These are phyloP conservation scores for Candolleomyces eurysporus DNA, from an alignment of 768 basidiomycete genomes.

Conservation along the genomic window DNA sequence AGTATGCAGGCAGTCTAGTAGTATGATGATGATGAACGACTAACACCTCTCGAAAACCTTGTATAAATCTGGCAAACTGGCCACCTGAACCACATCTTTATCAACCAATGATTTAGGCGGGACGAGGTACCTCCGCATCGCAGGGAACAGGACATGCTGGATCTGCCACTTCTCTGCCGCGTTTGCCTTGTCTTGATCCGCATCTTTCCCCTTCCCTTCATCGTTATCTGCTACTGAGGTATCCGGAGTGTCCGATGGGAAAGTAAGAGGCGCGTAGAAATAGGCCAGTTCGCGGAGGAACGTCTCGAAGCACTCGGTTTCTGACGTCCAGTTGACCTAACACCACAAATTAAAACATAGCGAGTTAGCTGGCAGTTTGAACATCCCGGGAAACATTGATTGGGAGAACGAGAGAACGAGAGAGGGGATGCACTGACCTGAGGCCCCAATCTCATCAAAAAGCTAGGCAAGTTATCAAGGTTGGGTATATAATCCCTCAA, in stretches of 20 bases:
- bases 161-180: slow-evolving; percentile 81
- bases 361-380: not conserved
- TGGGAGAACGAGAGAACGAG: not conserved
- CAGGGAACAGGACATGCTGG: slow-evolving; percentile 87
- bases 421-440: slow-evolving; percentile 48
- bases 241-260: slow-evolving; percentile 20
- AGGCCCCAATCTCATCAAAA: slow-evolving; percentile 90
- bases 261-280: slow-evolving; percentile 76
- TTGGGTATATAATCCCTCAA: slow-evolving; percentile 88
- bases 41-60: slow-evolving; percentile 93
- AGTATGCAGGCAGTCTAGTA: too few species aligned
- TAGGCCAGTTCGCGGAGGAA: slow-evolving; percentile 89
- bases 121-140: slow-evolving; percentile 72
- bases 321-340: slow-evolving; percentile 87
- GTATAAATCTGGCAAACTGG: slow-evolving; percentile 88
- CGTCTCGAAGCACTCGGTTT: slow-evolving; percentile 80
- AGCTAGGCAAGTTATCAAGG: slow-evolving; percentile 83
- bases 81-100: slow-evolving; percentile 80
- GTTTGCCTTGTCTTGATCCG: slow-evolving; percentile 36
- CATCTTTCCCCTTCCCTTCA: not conserved
- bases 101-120: slow-evolving; percentile 68
- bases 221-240: slow-evolving; percentile 1
- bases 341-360: not conserved
- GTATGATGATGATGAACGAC: too few species aligned
- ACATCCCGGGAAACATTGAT: not conserved